phyloP scores from a whole-genome alignment of 768 basidiomycete genomes.

The Lactarius akahatsu region DNA sequence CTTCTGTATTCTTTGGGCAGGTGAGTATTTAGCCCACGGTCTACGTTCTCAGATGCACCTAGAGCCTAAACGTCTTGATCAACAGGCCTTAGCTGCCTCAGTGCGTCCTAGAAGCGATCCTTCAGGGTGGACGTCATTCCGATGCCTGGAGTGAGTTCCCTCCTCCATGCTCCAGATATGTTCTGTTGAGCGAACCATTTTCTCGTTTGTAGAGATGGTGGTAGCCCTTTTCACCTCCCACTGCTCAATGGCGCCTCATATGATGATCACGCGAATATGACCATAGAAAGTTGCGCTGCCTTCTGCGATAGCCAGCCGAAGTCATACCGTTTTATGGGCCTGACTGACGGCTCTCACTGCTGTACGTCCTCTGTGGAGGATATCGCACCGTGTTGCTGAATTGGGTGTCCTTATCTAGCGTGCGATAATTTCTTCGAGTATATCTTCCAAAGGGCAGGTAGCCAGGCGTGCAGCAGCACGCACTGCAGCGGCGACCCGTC shows the following conservation, averaged over 20 bases:
- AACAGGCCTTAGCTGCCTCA: not conserved
- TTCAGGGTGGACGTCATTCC: not conserved
- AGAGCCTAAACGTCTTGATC: not conserved
- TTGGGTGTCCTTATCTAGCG: not conserved
- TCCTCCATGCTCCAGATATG: too few relatives aligned
- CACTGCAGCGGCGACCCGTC: conserved; percentile 55
- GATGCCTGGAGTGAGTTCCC: conserved; percentile 4
- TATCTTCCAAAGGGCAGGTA: conserved; percentile 41
- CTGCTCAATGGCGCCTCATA: conserved; percentile 52
- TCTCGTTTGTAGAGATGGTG: not conserved
- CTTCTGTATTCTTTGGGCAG: not conserved
- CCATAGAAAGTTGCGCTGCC: conserved; percentile 49
- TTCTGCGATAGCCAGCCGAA: conserved; percentile 42
- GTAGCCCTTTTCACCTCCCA: not conserved
- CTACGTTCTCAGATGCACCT: not conserved
- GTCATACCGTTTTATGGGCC: conserved; percentile 61
- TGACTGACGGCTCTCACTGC: conserved; percentile 63
- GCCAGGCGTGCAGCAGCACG: conserved; percentile 50
- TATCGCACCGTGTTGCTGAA: too few relatives aligned
- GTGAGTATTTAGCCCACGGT: not conserved
- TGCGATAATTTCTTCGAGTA: conserved; percentile 41
- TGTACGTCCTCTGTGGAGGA: conserved; percentile 38
- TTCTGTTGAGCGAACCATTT: not conserved
- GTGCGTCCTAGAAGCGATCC: not conserved
- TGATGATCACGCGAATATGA: conserved; percentile 53